Percentiles rank a stretch among this genome's conserved stretches.
These are phyloP conservation scores for Poa annua DNA, from an alignment of 176 grass and related monocot genomes.

Conservation along the genomic window DNA sequence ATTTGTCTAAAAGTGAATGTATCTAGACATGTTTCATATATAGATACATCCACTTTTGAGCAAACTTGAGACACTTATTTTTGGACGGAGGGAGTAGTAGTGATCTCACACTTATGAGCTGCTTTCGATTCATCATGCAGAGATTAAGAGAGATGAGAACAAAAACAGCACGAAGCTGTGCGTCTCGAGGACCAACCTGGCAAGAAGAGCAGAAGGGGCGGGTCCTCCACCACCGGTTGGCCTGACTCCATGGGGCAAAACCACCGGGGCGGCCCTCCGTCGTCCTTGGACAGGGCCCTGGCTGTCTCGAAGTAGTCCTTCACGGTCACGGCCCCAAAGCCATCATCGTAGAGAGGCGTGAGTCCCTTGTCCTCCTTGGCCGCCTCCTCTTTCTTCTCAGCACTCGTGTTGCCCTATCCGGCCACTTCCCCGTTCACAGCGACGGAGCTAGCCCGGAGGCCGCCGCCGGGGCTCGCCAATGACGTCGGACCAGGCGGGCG, in stretches of 20 bases:
- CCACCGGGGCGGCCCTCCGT: conserved; percentile 86
- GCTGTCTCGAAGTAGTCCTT: conserved; percentile 82
- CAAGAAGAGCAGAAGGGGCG: conserved; percentile 88
- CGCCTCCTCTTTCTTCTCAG: conserved; percentile 17
- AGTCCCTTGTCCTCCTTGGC: conserved; percentile 28
- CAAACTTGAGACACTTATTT: no score
- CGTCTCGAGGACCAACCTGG: conserved; percentile 50
- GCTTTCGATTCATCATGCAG: not conserved
- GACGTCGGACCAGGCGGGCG: not conserved
- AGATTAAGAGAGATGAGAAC: not conserved
- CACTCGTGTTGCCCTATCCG: not conserved
- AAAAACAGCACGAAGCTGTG: not conserved
- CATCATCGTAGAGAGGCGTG: conserved; percentile 74
- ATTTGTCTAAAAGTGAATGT: no score
- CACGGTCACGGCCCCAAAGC: conserved; percentile 68
- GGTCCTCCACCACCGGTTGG: conserved; percentile 48
- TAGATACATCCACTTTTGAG: no score
- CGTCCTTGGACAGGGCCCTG: conserved; percentile 58
- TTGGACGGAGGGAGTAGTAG: no score
- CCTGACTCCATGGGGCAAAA: conserved; percentile 80
- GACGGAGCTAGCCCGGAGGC: conserved; percentile 32
- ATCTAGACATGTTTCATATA: no score
- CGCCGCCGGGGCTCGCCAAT: not conserved
- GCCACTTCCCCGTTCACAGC: not conserved
- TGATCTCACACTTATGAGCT: not conserved